phyloP scores from a whole-genome alignment of 345 rosid genomes.

The Sonneratia caseolaris region DNA sequence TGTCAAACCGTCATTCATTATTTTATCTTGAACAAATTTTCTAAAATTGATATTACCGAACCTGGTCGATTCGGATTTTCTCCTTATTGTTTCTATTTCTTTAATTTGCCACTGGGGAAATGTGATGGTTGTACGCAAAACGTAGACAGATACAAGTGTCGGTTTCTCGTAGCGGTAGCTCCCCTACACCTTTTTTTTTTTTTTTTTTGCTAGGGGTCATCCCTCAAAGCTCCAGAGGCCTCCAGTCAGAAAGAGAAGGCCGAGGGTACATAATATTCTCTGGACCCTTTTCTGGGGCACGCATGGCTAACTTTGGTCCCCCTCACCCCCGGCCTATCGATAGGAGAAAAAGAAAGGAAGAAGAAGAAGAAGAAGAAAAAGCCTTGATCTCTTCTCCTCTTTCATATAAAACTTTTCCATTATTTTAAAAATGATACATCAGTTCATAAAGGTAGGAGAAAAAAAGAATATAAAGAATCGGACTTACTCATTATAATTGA shows the following conservation, averaged over 20 bases:
- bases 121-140: not conserved
- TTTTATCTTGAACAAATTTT: no score
- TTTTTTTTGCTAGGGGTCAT: not conserved
- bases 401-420: conserved; percentile 1
- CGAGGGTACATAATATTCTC: not conserved
- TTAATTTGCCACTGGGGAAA: no score
- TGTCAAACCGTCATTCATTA: no score
- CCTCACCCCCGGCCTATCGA: not conserved
- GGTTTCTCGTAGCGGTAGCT: not conserved
- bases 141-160: not conserved
- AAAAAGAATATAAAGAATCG: no score
- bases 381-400: conserved; percentile 26
- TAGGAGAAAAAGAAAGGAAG: no score
- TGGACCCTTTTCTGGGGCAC: conserved; percentile 44
- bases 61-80: no score
- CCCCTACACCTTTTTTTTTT: not conserved
- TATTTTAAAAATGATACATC: no score
- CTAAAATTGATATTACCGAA: no score
- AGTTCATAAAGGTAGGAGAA: no score
- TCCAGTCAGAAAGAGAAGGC: not conserved
- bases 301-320: conserved; percentile 82
- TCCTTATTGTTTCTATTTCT: no score
- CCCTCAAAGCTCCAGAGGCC: not conserved
- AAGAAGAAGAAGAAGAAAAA: not conserved
- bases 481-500: no score